Evolutionary conservation across 2,329 filamentous ascomycete species (phyloP).

Genomic region (Aaosphaeria arxii): DNA sequence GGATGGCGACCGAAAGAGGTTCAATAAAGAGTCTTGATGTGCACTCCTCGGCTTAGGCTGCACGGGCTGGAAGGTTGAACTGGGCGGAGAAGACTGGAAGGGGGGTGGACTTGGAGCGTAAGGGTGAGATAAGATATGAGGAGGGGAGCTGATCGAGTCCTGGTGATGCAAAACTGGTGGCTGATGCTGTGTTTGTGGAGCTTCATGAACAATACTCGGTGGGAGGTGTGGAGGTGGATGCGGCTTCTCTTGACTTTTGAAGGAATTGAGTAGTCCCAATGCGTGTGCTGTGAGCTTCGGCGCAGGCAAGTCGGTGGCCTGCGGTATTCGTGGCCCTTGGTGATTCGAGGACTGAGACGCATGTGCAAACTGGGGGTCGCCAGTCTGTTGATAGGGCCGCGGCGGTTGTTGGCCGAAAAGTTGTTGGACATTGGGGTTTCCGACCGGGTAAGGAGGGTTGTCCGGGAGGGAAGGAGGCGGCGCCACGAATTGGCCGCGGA

Average conservation of each 20-base stretch:
- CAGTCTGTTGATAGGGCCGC: conserved; percentile 46
- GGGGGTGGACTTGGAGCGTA: conserved; percentile 26
- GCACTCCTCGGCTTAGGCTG: conserved; percentile 37
- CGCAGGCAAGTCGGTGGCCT: conserved; percentile 56
- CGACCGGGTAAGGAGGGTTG: conserved; percentile 13
- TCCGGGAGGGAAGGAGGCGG: conserved; percentile 14
- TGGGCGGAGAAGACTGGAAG: conserved; percentile 26
- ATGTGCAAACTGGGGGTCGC: conserved; percentile 40
- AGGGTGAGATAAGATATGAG: conserved; percentile 8
- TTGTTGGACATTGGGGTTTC: conserved; percentile 15
- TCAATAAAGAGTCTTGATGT: conserved; percentile 46
- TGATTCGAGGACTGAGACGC: conserved; percentile 33
- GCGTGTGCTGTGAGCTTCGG: conserved; percentile 59
- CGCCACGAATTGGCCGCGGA: conserved; percentile 17
- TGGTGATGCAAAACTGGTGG: conserved; percentile 17
- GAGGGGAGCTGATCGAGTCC: conserved; percentile 21
- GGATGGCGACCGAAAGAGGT: conserved; percentile 40
- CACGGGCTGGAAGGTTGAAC: conserved; percentile 19
- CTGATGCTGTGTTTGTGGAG: conserved; percentile 20
- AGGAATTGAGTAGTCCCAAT: conserved; percentile 56
- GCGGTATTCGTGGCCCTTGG: conserved; percentile 49
- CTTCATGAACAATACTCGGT: conserved; percentile 11
- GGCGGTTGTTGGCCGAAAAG: conserved; percentile 23
- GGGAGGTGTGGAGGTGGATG: conserved; percentile 9
- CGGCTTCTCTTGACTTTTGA: conserved; percentile 44